Conservation (phyloP, 345 rosid species). For the Eucalyptus coolabah region DNA sequence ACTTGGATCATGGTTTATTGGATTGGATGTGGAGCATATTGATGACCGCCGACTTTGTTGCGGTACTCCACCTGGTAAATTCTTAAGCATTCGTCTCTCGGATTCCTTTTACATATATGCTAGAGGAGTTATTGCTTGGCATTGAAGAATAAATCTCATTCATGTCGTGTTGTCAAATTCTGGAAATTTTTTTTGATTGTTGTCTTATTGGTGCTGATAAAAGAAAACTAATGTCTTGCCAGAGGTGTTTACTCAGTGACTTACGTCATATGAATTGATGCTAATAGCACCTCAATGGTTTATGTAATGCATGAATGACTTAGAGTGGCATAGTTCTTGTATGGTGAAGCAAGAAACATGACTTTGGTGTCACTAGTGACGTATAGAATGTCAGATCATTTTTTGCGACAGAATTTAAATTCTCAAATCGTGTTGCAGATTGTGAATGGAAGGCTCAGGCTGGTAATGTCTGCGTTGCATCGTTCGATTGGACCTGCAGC, state of each 20-base stretch:
- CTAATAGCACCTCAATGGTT: background rate
- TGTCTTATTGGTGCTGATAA: background rate
- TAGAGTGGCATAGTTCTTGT: background rate
- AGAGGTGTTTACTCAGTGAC: background rate
- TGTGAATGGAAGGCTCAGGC: slow-evolving; percentile 99
- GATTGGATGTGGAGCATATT: slow-evolving; percentile 88
- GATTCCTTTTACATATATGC: background rate
- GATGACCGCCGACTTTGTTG: slow-evolving; percentile 98
- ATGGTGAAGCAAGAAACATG: background rate
- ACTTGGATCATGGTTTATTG: slow-evolving; percentile 93
- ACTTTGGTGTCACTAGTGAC: background rate
- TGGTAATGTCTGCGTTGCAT: slow-evolving; percentile 81
- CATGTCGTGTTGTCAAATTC: background rate
- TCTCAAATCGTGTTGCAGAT: slow-evolving; percentile 17
- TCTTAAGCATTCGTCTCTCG: background rate
- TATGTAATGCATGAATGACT: background rate
- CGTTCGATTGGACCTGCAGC: slow-evolving; percentile 88
- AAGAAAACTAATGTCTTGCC: background rate
- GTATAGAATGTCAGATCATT: background rate
- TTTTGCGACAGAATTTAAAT: background rate
- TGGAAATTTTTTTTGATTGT: background rate
- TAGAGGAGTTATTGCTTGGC: background rate
- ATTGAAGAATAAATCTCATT: background rate
- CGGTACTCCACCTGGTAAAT: slow-evolving; percentile 89
- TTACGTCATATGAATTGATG: background rate